Evolutionary conservation across 2,329 filamentous ascomycete species (phyloP).

Genomic region (Ophiostoma ulmi): DNA sequence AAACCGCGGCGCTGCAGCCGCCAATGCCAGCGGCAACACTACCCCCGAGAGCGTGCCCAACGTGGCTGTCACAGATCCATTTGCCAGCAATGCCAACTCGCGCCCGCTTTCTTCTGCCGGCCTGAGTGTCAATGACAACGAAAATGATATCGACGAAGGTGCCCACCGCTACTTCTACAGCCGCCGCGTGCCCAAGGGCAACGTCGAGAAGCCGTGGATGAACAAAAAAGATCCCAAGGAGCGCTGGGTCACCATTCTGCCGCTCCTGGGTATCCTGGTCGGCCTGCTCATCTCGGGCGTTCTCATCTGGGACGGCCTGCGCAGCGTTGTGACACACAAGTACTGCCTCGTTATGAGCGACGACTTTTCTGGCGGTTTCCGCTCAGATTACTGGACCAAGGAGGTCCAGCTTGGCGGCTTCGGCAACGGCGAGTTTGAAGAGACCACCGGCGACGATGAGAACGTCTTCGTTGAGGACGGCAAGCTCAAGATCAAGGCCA

Average conservation of each 20-base stretch:
- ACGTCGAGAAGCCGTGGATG: conserved; percentile 72
- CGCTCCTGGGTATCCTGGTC: conserved; percentile 63
- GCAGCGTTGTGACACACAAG: conserved; percentile 66
- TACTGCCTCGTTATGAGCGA: conserved; percentile 67
- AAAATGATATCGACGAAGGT: conserved; percentile 34
- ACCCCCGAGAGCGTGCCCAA: conserved; percentile 31
- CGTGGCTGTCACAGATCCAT: conserved; percentile 39
- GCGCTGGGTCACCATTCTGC: conserved; percentile 82
- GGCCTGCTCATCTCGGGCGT: conserved; percentile 65
- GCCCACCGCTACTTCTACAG: conserved; percentile 65
- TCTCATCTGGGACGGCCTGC: conserved; percentile 69
- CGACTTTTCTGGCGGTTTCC: conserved; percentile 55
- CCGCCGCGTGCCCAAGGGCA: conserved; percentile 64
- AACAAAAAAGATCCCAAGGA: conserved; percentile 62
- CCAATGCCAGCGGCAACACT: not conserved
- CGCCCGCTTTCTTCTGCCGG: conserved; percentile 34
- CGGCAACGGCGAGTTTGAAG: conserved; percentile 76
- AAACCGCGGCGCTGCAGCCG: conserved; percentile 16
- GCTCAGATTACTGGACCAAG: conserved; percentile 62
- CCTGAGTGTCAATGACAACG: conserved; percentile 37
- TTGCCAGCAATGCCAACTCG: conserved; percentile 43
- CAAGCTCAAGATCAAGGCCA: conserved; percentile 68
- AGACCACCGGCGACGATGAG: conserved; percentile 65
- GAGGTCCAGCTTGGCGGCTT: conserved; percentile 71
- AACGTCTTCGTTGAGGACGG: conserved; percentile 70